These are phyloP conservation scores for Plasmodium ovale DNA, from an alignment of 169 alveolate species.

Conservation along the genomic window DNA sequence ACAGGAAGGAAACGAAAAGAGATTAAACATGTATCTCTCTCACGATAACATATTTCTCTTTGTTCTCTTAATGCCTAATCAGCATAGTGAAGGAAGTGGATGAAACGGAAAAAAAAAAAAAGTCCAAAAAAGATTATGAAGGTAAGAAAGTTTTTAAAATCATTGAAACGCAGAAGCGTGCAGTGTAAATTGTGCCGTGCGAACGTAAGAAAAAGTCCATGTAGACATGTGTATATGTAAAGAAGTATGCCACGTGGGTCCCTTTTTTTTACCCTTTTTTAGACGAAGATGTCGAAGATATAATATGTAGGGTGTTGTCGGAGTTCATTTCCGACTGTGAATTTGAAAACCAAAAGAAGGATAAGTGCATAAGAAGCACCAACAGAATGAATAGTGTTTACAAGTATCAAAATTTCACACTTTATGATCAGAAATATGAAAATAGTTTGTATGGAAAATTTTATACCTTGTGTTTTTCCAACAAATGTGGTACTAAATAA, in stretches of 20 bases:
- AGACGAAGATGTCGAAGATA: slow-evolving; percentile 50
- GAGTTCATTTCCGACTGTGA: slow-evolving; percentile 24
- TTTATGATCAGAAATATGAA: slow-evolving; percentile 7
- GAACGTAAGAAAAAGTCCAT: neutral
- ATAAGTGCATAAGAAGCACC: neutral
- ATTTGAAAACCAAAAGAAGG: slow-evolving; percentile 3
- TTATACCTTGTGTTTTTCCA: slow-evolving; percentile 28
- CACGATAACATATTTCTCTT: neutral
- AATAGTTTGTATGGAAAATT: slow-evolving; percentile 60
- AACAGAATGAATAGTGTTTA: slow-evolving; percentile 7
- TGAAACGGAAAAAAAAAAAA: slow-evolving; percentile 7
- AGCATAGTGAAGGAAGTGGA: slow-evolving; percentile 12
- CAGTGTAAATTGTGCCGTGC: neutral
- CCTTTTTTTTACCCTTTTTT: slow-evolving; percentile 5
- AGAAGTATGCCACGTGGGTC: neutral
- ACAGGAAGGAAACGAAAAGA: too few relatives aligned
- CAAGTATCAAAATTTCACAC: neutral
- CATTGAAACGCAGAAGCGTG: neutral
- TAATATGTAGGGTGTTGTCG: slow-evolving; percentile 21
- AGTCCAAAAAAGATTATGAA: slow-evolving; percentile 1
- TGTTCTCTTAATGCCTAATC: neutral
- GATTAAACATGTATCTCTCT: too few relatives aligned
- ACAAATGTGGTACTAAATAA: slow-evolving; percentile 32
- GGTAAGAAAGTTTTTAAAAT: slow-evolving; percentile 11
- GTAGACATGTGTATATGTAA: neutral